Conservation (phyloP, 805 yeast species). For the Pichia phayaonensis region DNA sequence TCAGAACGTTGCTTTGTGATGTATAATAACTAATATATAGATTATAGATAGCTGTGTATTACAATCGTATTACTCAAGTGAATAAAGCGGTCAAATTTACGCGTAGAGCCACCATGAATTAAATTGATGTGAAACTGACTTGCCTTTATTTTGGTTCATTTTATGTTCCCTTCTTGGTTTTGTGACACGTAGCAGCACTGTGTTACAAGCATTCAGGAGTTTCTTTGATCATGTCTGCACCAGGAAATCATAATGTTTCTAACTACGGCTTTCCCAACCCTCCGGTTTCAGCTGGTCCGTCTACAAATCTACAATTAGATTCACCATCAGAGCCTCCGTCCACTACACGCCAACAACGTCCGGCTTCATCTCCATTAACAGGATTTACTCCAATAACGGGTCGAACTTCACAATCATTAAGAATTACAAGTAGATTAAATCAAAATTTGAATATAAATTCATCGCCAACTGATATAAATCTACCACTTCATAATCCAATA, state of each 20-base stretch:
- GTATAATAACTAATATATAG: slow-evolving; percentile 17
- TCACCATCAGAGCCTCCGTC: too few relatives aligned
- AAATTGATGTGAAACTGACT: not conserved
- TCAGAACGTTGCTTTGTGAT: slow-evolving; percentile 38
- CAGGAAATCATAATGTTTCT: not conserved
- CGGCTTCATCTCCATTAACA: not conserved
- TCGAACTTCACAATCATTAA: not conserved
- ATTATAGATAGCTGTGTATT: not conserved
- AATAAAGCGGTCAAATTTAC: not conserved
- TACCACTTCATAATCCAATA: not conserved
- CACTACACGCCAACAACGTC: not conserved
- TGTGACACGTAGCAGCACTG: not conserved
- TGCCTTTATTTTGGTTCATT: not conserved
- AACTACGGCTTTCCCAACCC: not conserved
- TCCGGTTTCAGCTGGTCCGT: not conserved
- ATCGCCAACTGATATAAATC: not conserved
- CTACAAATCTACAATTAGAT: not conserved
- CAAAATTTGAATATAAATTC: not conserved
- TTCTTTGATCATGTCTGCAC: not conserved
- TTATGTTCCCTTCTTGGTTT: not conserved
- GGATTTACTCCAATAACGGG: not conserved
- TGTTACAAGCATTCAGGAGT: not conserved
- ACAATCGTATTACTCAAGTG: not conserved
- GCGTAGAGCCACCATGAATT: not conserved
- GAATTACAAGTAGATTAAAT: not conserved